Percentiles rank a stretch among this genome's conserved stretches.
Evolutionary conservation across 139 green algal genomes (phyloP).

Genomic region (Picochlorum sp.): DNA sequence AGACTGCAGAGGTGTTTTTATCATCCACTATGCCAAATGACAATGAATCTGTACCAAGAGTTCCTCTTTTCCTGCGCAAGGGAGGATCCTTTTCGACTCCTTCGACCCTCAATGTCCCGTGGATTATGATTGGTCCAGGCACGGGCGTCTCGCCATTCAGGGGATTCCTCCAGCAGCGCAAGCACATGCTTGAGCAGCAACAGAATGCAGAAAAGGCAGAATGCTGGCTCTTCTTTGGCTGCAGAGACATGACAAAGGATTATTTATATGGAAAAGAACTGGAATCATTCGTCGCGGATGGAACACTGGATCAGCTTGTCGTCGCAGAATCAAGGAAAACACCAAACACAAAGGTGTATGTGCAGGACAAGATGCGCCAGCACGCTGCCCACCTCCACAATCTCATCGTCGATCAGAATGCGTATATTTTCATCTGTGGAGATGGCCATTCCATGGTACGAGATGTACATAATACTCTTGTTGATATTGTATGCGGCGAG

Average conservation of each 20-base stretch:
- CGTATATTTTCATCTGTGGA: slow-evolving; percentile 73
- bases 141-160: slow-evolving; percentile 89
- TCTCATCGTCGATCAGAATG: slow-evolving; percentile 30
- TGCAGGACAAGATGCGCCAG: slow-evolving; percentile 77
- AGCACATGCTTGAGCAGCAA: neutral
- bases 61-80: slow-evolving; percentile 73
- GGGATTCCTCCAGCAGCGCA: slow-evolving; percentile 86
- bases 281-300: slow-evolving; percentile 47
- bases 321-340: slow-evolving; percentile 65
- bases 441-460: slow-evolving; percentile 87
- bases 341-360: slow-evolving; percentile 61
- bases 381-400: slow-evolving; percentile 40
- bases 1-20: slow-evolving; percentile 23
- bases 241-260: slow-evolving; percentile 66
- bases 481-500: slow-evolving; percentile 43
- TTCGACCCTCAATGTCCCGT: slow-evolving; percentile 35
- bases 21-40: neutral
- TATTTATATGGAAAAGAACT: slow-evolving; percentile 78
- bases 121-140: slow-evolving; percentile 85
- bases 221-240: slow-evolving; percentile 73
- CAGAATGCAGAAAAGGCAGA: neutral
- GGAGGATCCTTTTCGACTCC: slow-evolving; percentile 58
- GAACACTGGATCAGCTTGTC: slow-evolving; percentile 60
- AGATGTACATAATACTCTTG: slow-evolving; percentile 76
- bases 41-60: neutral